A percentile compares a stretch with the other conserved stretches of the same genome.
Evolutionary conservation across 2,329 filamentous ascomycete species (phyloP).

Genomic region (Simplicillium aogashimaense): DNA sequence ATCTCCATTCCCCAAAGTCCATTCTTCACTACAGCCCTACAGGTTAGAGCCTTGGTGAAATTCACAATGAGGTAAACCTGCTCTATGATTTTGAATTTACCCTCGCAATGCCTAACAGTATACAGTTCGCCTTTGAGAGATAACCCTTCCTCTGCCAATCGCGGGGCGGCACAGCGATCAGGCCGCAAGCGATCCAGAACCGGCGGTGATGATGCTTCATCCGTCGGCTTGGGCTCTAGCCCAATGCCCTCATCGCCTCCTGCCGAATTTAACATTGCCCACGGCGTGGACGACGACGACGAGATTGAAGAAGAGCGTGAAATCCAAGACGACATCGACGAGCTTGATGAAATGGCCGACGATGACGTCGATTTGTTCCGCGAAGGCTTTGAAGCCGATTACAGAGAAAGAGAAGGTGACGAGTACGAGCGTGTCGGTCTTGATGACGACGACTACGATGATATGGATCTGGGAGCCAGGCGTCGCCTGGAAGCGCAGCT

Average conservation of each 20-base stretch:
- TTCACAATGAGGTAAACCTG: slow-evolving; percentile 4
- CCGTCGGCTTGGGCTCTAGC: slow-evolving; percentile 43
- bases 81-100: neutral
- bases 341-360: slow-evolving; percentile 73
- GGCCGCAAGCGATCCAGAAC: slow-evolving; percentile 47
- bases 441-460: slow-evolving; percentile 66
- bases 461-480: slow-evolving; percentile 55
- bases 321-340: slow-evolving; percentile 62
- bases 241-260: slow-evolving; percentile 59
- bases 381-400: slow-evolving; percentile 63
- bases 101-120: neutral
- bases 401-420: slow-evolving; percentile 57
- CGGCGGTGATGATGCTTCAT: slow-evolving; percentile 41
- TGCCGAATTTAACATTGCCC: slow-evolving; percentile 49
- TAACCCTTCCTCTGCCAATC: slow-evolving; percentile 76
- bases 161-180: slow-evolving; percentile 46
- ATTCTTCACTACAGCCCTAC: neutral
- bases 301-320: slow-evolving; percentile 64
- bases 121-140: slow-evolving; percentile 71
- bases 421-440: slow-evolving; percentile 61
- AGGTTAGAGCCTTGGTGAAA: neutral
- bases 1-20: slow-evolving; percentile 1
- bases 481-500: slow-evolving; percentile 64
- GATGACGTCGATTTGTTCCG: slow-evolving; percentile 73
- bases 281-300: slow-evolving; percentile 60